Conservation (phyloP, 306 rosid genomes). For the Luffa aegyptiaca region DNA sequence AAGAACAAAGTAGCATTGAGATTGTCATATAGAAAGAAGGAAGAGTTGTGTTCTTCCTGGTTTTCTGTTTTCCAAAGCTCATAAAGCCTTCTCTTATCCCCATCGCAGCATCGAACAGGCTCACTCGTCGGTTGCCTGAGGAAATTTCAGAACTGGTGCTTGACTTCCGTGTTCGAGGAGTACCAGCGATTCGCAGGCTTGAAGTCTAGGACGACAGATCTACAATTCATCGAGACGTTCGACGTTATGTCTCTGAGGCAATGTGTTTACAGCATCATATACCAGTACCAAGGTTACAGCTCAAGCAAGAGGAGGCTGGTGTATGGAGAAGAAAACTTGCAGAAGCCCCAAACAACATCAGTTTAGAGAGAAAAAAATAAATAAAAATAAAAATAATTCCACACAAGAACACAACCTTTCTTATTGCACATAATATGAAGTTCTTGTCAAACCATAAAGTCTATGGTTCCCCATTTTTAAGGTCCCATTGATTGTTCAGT, state of each 20-base stretch:
- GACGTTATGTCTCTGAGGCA: constrained; percentile 50
- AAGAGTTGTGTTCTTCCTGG: neutral
- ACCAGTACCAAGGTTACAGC: constrained; percentile 82
- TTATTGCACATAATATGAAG: neutral
- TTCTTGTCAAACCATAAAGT: neutral
- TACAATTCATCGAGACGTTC: constrained; percentile 62
- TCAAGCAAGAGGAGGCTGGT: constrained; percentile 69
- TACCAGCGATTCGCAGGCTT: constrained; percentile 65
- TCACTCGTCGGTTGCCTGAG: constrained; percentile 86
- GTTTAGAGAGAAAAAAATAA: constrained; percentile 9
- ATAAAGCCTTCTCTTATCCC: neutral
- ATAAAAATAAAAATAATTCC: neutral
- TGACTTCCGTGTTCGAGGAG: constrained; percentile 78
- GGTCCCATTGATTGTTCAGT: neutral
- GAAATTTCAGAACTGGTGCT: constrained; percentile 90
- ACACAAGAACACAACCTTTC: neutral
- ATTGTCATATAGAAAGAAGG: neutral
- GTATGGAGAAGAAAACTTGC: constrained; percentile 56
- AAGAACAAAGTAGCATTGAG: neutral
- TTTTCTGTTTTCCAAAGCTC: neutral
- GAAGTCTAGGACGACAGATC: constrained; percentile 57
- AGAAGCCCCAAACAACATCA: constrained; percentile 50
- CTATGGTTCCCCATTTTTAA: constrained; percentile 4
- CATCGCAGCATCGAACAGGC: constrained; percentile 82
- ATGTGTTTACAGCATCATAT: constrained; percentile 87